Conservation (phyloP, 257 asterid genomes). For the Prunella vulgaris region DNA sequence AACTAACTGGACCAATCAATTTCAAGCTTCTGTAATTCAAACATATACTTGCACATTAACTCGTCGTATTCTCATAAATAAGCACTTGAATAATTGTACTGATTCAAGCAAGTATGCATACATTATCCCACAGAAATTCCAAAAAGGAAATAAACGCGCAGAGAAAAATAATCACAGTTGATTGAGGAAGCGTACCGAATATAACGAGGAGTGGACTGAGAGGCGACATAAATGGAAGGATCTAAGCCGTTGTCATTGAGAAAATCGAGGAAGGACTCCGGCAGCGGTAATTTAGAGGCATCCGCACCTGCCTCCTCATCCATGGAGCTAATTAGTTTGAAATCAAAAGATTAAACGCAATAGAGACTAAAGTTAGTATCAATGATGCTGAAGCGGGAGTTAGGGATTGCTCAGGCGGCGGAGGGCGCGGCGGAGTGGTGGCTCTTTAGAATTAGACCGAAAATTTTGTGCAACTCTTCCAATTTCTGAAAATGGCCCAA, state of each 20-base stretch:
- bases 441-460: background rate
- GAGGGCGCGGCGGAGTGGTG: slow-evolving; percentile 11
- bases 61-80: background rate
- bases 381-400: background rate
- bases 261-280: slow-evolving; percentile 68
- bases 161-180: background rate
- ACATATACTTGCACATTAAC: background rate
- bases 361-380: background rate
- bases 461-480: background rate
- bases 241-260: slow-evolving; percentile 69
- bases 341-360: background rate
- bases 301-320: slow-evolving; percentile 21
- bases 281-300: slow-evolving; percentile 48
- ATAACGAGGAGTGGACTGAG: slow-evolving; percentile 76
- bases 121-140: slow-evolving; percentile 9
- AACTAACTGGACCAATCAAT: background rate
- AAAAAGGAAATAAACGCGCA: background rate
- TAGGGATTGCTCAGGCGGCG: background rate
- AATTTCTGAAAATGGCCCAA: background rate
- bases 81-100: background rate
- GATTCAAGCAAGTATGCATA: background rate
- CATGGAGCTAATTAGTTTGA: slow-evolving; percentile 22
- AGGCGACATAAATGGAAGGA: slow-evolving; percentile 61
- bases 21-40: background rate
- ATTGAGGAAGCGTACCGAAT: slow-evolving; percentile 50